Percentiles rank a stretch among this genome's conserved stretches.
Conservation (phyloP, 169 alveolate genomes). For the Prorocentrum cordatum region DNA sequence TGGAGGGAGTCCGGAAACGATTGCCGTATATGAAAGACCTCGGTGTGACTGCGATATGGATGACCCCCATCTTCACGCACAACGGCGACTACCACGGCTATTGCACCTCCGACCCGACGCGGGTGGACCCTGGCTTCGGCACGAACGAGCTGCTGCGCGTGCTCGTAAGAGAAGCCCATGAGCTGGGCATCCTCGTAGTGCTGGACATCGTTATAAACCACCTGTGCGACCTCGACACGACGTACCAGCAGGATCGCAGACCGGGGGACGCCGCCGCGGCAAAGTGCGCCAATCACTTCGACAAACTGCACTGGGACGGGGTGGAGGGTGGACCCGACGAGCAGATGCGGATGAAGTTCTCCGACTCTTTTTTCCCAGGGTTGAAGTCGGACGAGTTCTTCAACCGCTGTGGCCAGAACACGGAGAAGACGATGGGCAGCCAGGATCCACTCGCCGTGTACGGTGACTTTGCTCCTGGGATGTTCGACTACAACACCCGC, state of each 20-base stretch:
- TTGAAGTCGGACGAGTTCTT: not conserved
- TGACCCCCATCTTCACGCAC: constrained; percentile 33
- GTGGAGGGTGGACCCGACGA: not conserved
- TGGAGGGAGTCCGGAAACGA: constrained; percentile 8
- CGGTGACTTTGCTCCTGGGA: constrained; percentile 23
- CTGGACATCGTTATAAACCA: constrained; percentile 27
- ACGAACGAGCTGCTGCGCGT: constrained; percentile 16
- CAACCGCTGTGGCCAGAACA: constrained; percentile 20
- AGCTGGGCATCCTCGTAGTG: constrained; percentile 2
- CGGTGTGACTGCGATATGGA: constrained; percentile 24
- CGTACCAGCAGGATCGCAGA: constrained; percentile 2
- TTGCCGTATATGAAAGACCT: constrained; percentile 10
- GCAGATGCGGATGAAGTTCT: not conserved
- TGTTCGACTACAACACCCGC: constrained; percentile 11
- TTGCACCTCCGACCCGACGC: constrained; percentile 28
- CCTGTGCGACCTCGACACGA: constrained; percentile 1
- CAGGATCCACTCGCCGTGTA: not conserved
- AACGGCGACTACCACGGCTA: constrained; percentile 31
- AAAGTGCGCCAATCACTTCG: not conserved
- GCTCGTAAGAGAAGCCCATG: constrained; percentile 25
- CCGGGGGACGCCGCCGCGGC: constrained; percentile 2
- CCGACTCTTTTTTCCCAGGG: not conserved
- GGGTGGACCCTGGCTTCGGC: constrained; percentile 48
- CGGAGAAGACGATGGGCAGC: constrained; percentile 11
- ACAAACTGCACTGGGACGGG: not conserved